Evolutionary conservation across 208 protist genomes (phyloP).

Genomic region (Chromosphaera perkinsii): DNA sequence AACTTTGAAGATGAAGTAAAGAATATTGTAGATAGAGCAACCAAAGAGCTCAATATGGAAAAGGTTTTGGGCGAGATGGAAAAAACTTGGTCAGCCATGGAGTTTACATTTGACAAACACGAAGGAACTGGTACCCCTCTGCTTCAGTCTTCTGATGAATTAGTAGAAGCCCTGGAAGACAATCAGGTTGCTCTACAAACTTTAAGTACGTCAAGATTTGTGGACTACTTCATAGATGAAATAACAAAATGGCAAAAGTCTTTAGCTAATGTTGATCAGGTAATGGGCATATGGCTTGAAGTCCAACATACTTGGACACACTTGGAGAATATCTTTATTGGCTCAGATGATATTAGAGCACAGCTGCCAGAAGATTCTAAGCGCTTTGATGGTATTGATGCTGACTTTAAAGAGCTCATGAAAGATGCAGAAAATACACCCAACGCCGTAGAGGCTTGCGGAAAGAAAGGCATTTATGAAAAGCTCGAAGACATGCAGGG

Average conservation of each 20-base stretch:
- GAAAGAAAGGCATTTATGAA: conserved; percentile 74
- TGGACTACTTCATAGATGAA: too few relatives aligned
- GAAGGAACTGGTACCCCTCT: too few relatives aligned
- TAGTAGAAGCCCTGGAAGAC: too few relatives aligned
- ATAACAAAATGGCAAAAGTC: conserved; percentile 93
- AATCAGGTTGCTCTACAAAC: too few relatives aligned
- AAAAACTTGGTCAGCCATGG: too few relatives aligned
- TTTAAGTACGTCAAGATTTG: too few relatives aligned
- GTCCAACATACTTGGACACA: conserved; percentile 94
- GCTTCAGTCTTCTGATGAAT: too few relatives aligned
- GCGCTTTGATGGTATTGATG: conserved; percentile 81
- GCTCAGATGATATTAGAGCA: conserved; percentile 89
- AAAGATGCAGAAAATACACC: conserved; percentile 63
- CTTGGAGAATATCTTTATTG: conserved; percentile 93
- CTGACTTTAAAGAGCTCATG: conserved; percentile 40
- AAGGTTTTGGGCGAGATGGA: too few relatives aligned
- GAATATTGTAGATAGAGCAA: too few relatives aligned
- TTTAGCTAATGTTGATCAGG: conserved; percentile 86
- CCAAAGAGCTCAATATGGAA: too few relatives aligned
- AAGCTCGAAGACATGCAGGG: conserved; percentile 62
- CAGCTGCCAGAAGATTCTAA: conserved; percentile 90
- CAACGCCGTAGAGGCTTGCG: conserved; percentile 78
- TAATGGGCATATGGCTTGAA: conserved; percentile 85
- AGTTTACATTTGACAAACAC: too few relatives aligned
- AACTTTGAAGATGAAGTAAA: too few relatives aligned